Evolutionary conservation across 371 early-diverging fungal species (phyloP), one percentile per base, ranked within the genome.

Genomic region (Globomyces sp.): DNA sequence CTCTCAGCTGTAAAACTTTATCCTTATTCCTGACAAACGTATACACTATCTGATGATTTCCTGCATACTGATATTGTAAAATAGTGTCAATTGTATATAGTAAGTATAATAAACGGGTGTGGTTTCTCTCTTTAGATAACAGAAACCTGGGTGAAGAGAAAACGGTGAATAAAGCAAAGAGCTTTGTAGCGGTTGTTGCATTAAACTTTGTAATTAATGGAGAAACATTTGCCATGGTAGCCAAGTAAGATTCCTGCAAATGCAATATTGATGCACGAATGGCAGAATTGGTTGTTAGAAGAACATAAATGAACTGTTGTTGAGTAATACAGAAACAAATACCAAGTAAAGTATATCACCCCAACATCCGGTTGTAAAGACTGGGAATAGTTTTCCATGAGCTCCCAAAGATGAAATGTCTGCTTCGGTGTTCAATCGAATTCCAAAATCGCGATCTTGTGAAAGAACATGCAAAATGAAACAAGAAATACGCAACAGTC

Each of bases 401-500:
- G 89, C 88, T n/a, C 68, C 71, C 10, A 89, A 73, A 1, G 87
- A 80, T 0, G 88, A 76, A 63, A 88, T 85, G 24, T 88, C 86
- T 66, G 92, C 94, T 4, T 83, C 68, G 58, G 83, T 85, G 74
- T 93, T 93, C 42, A 95, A 77, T 59, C 85, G 88, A 11, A 84
- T 80, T 6, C 89, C 89, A 72, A 90, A 94, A 2, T 80, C 74
- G 34, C 89, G 85, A 62, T 90, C 90, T 47, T 90, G 89, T 0
- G 92, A 92, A 39, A 95, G 71, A 4, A 88, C 85, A 69, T 93
- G 95, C 39, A 95, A 79, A 49, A 92, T 82, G 70, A 87, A 92
- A 37, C 87, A 87, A 72, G 63, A 88, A 87, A 36, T 77, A 78
- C 52, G 80, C 81, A 71, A 91, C 91, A 50, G 87, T 83, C 85